Evolutionary conservation across 2,329 filamentous ascomycete genomes (phyloP).

Genomic region (Trichoderma endophyticum): DNA sequence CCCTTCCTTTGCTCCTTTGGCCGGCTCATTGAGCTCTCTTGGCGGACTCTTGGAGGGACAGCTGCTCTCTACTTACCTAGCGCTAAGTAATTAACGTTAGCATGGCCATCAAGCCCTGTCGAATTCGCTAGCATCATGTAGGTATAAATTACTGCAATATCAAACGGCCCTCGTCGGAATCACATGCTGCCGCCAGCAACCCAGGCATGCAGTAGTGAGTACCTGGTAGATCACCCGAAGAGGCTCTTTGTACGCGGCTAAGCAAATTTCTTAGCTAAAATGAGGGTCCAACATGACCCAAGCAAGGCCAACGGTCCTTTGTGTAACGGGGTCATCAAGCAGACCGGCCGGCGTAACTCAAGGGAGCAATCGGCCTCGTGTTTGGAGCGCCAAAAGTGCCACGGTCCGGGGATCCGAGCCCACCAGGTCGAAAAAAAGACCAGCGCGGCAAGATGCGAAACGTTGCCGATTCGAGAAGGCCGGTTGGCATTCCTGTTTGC

Average conservation of each 20-base stretch:
- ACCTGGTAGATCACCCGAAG: not conserved
- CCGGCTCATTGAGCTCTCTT: not conserved
- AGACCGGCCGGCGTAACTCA: not conserved
- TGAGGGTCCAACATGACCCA: not conserved
- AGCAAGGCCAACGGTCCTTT: not conserved
- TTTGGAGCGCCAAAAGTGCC: constrained; percentile 5
- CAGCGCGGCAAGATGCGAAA: constrained; percentile 1
- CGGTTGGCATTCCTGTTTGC: not conserved
- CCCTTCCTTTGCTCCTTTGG: not conserved
- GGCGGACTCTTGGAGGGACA: not conserved
- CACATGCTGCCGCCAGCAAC: not conserved
- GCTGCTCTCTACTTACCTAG: not conserved
- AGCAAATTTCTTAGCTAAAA: not conserved
- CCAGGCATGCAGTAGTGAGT: not conserved
- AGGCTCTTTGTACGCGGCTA: not conserved
- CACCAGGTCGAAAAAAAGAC: not conserved
- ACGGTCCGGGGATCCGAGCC: constrained; percentile 9
- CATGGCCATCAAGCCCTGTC: not conserved
- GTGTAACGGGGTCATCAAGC: not conserved
- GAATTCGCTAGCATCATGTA: not conserved
- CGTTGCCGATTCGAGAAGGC: constrained; percentile 12
- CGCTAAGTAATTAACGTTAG: not conserved
- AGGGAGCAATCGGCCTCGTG: not conserved
- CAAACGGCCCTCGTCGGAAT: not conserved
- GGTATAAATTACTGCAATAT: not conserved